Evolutionary conservation across 371 early-diverging fungal species (phyloP).

Genomic region (Caulochytrium protostelioides): DNA sequence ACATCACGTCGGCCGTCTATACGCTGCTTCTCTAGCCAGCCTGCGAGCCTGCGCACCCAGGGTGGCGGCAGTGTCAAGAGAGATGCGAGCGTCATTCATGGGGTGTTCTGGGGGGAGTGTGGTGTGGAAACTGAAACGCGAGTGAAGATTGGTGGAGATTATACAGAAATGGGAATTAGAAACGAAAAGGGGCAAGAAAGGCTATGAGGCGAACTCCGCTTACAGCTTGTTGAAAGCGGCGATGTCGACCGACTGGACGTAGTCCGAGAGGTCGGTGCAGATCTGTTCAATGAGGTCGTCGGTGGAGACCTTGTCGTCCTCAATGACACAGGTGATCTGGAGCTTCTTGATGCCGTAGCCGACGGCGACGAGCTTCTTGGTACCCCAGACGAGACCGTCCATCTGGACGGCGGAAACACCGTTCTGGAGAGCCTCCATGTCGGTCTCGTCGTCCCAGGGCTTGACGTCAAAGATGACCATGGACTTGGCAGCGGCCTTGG

Average conservation of each 20-base stretch:
- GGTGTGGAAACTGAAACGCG: too few relatives aligned
- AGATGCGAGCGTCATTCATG: too few relatives aligned
- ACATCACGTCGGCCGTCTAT: too few relatives aligned
- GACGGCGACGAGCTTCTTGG: slow-evolving; percentile 42
- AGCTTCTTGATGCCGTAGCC: slow-evolving; percentile 90
- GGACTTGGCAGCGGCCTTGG: slow-evolving; percentile 78
- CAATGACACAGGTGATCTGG: slow-evolving; percentile 76
- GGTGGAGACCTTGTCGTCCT: slow-evolving; percentile 70
- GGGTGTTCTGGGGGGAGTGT: too few relatives aligned
- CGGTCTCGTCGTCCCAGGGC: slow-evolving; percentile 95
- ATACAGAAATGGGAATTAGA: too few relatives aligned
- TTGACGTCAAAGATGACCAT: slow-evolving; percentile 77
- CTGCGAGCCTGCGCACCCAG: too few relatives aligned
- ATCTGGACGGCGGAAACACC: slow-evolving; percentile 48
- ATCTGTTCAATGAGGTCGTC: slow-evolving; percentile 67
- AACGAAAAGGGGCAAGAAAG: too few relatives aligned
- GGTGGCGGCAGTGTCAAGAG: too few relatives aligned
- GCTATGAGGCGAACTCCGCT: too few relatives aligned
- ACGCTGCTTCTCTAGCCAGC: too few relatives aligned
- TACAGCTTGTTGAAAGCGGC: slow-evolving; percentile 84
- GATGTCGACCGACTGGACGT: slow-evolving; percentile 81
- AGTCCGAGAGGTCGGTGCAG: slow-evolving; percentile 52
- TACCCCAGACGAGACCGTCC: slow-evolving; percentile 86
- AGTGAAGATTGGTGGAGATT: too few relatives aligned
- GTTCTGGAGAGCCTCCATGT: slow-evolving; percentile 42